Percentiles rank a stretch among this genome's conserved stretches.
These are phyloP conservation scores for Rhodotorula kratochvilovae DNA, from an alignment of 768 basidiomycete species.

Conservation along the genomic window DNA sequence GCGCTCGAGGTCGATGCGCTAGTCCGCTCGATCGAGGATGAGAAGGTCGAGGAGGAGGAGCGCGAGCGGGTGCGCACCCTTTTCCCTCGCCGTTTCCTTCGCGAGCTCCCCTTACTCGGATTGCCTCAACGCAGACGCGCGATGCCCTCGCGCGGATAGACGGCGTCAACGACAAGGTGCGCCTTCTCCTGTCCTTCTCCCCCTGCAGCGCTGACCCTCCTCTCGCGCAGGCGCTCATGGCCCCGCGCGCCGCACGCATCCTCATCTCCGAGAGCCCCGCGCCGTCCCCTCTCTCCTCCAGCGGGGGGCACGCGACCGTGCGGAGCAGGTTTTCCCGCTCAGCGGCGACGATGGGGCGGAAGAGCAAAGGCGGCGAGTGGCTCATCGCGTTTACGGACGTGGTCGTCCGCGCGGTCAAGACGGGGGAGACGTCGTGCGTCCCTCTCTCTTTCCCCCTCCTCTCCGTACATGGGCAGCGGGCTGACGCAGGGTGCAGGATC, in stretches of 20 bases:
- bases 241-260: conserved; percentile 82
- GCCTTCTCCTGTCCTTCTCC: neutral
- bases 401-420: conserved; percentile 80
- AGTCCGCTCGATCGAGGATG: conserved; percentile 93
- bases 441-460: neutral
- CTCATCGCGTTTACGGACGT: conserved; percentile 94
- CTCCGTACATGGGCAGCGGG: neutral
- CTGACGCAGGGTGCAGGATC: conserved; percentile 24
- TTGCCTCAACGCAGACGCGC: conserved; percentile 54
- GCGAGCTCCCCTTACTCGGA: too few species aligned
- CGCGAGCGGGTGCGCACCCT: conserved; percentile 60
- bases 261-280: conserved; percentile 66
- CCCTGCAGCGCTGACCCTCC: neutral
- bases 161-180: conserved; percentile 81
- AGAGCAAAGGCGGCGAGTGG: conserved; percentile 81
- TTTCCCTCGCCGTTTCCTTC: neutral
- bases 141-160: conserved; percentile 96
- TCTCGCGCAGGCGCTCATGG: conserved; percentile 56
- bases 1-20: conserved; percentile 95
- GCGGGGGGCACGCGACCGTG: neutral
- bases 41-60: conserved; percentile 94
- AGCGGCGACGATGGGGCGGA: neutral
- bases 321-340: neutral
- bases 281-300: neutral
- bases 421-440: conserved; percentile 66